phyloP scores from a whole-genome alignment of 192 early-diverging fungal genomes.

The Spinellus fusiger region DNA sequence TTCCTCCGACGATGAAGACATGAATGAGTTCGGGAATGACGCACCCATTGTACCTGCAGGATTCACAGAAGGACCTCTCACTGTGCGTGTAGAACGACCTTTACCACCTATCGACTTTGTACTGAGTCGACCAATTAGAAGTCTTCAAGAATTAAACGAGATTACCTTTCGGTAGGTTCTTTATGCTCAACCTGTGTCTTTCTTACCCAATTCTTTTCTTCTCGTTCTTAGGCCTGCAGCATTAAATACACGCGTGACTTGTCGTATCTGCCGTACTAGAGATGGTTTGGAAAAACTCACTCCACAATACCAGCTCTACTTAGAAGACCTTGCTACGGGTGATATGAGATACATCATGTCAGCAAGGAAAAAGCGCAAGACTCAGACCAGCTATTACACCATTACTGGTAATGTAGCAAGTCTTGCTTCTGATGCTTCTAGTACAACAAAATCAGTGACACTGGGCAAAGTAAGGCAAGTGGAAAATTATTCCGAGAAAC shows the following conservation, averaged over 20 bases:
- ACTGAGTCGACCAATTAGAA: not conserved
- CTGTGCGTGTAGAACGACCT: constrained; percentile 6
- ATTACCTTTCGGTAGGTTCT: constrained; percentile 4
- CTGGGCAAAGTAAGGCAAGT: constrained; percentile 29
- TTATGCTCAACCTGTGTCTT: not conserved
- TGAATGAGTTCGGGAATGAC: not conserved
- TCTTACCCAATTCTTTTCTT: not conserved
- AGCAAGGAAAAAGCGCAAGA: constrained; percentile 65
- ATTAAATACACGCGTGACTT: constrained; percentile 58
- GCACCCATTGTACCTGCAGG: not conserved
- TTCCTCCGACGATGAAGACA: not conserved
- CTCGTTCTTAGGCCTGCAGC: constrained; percentile 53
- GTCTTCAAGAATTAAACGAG: constrained; percentile 1
- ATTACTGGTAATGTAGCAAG: constrained; percentile 31
- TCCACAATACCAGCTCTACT: constrained; percentile 64
- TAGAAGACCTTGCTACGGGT: constrained; percentile 56
- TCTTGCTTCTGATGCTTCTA: not conserved
- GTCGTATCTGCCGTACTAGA: constrained; percentile 56
- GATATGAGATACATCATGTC: constrained; percentile 43
- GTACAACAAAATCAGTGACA: not conserved
- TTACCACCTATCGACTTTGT: constrained; percentile 4
- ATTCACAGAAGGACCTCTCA: not conserved
- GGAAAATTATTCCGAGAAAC: constrained; percentile 29
- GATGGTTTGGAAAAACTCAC: constrained; percentile 59
- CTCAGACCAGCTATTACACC: constrained; percentile 56